Conservation (phyloP, 73 alveolate species). For the Paramecium pentaurelia region DNA sequence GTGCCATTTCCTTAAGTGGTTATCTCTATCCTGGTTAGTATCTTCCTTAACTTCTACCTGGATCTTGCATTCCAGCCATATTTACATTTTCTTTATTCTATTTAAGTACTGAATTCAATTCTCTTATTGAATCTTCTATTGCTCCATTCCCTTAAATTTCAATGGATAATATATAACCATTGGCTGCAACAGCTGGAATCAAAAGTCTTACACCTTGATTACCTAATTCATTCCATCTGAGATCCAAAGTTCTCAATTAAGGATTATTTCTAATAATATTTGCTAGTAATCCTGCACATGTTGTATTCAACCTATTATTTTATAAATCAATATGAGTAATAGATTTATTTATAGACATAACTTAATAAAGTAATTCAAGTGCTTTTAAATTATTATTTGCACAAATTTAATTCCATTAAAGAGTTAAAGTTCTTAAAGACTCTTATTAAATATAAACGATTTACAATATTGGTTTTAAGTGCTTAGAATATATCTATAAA, state of each 20-base stretch:
- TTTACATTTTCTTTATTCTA: not conserved
- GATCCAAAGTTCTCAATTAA: slow-evolving; percentile 21
- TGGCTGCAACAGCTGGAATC: slow-evolving; percentile 40
- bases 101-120: not conserved
- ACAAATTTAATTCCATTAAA: slow-evolving; percentile 47
- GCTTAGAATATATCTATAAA: slow-evolving; percentile 40
- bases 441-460: not conserved
- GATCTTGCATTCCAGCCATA: not conserved
- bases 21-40: not conserved
- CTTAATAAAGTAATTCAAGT: not conserved
- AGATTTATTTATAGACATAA: slow-evolving; percentile 10
- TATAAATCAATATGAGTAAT: slow-evolving; percentile 42
- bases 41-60: not conserved
- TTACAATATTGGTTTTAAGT: slow-evolving; percentile 2
- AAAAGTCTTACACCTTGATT: slow-evolving; percentile 31
- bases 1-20: slow-evolving; percentile 27
- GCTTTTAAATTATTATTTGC: slow-evolving; percentile 9
- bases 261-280: slow-evolving; percentile 55
- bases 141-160: slow-evolving; percentile 56
- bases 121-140: slow-evolving; percentile 42
- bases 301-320: slow-evolving; percentile 13
- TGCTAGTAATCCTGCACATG: slow-evolving; percentile 45
- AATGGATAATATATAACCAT: slow-evolving; percentile 3
- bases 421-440: not conserved
- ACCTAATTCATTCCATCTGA: slow-evolving; percentile 58